Percentiles rank a stretch among this genome's conserved stretches.
Evolutionary conservation across 2,329 filamentous ascomycete genomes (phyloP).

Genomic region (Dissoconium aciculare): DNA sequence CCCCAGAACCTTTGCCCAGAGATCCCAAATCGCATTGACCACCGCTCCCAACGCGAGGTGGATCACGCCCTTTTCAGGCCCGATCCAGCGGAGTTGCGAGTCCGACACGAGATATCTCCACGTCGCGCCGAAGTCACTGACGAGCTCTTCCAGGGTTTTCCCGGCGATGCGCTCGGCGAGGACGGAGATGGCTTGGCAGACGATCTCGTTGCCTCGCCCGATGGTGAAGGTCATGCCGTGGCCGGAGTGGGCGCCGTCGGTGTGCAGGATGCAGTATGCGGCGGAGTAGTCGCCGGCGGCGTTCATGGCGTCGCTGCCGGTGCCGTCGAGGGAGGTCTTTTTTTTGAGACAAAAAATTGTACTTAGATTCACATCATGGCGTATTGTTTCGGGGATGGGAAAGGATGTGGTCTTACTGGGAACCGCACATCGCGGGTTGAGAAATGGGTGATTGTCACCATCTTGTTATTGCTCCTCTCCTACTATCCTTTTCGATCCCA

Average conservation of each 20-base stretch:
- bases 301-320: slow-evolving; percentile 96
- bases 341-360: no score
- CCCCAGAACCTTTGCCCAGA: slow-evolving; percentile 76
- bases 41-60: slow-evolving; percentile 80
- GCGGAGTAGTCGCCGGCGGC: slow-evolving; percentile 82
- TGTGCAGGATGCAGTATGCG: slow-evolving; percentile 85
- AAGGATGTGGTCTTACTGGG: no score
- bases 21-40: slow-evolving; percentile 78
- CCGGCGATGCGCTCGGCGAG: slow-evolving; percentile 62
- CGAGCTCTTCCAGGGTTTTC: slow-evolving; percentile 61
- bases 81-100: slow-evolving; percentile 84
- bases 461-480: no score
- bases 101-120: slow-evolving; percentile 88
- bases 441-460: slow-evolving; percentile 33
- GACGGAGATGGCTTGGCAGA: slow-evolving; percentile 69
- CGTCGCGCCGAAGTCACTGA: slow-evolving; percentile 68
- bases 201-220: slow-evolving; percentile 80
- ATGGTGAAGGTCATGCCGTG: slow-evolving; percentile 83
- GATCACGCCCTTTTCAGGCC: slow-evolving; percentile 85
- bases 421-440: slow-evolving; percentile 37
- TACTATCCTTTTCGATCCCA: no score
- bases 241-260: slow-evolving; percentile 54
- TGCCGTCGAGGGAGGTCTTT: slow-evolving; percentile 86
- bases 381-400: no score
- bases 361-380: no score